Evolutionary conservation across 352 stramenopile genomes (phyloP).

Genomic region (Globisporangium echinulatum): DNA sequence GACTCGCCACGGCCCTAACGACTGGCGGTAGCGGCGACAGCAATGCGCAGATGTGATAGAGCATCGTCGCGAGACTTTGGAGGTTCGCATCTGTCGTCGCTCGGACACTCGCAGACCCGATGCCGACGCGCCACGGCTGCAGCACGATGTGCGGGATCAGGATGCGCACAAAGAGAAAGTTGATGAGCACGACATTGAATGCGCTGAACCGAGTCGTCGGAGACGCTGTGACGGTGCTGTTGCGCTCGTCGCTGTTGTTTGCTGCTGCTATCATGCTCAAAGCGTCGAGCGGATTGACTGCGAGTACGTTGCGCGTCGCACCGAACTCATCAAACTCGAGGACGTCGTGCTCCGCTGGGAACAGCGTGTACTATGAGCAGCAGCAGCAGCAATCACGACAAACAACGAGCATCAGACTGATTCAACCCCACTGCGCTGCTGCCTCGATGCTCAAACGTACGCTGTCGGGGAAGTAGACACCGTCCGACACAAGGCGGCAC

Average conservation of each 20-base stretch:
- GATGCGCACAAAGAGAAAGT: slow-evolving; percentile 56
- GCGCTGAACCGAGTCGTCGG: slow-evolving; percentile 2
- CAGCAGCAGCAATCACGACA: neutral
- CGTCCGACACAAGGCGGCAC: slow-evolving; percentile 41
- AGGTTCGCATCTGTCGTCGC: slow-evolving; percentile 30
- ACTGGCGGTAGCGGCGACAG: slow-evolving; percentile 38
- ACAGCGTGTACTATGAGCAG: slow-evolving; percentile 45
- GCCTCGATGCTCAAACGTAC: slow-evolving; percentile 19
- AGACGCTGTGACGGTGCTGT: neutral
- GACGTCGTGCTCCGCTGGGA: slow-evolving; percentile 24
- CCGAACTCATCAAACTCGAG: slow-evolving; percentile 57
- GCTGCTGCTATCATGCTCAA: neutral
- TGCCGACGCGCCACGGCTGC: slow-evolving; percentile 36
- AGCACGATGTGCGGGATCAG: slow-evolving; percentile 55
- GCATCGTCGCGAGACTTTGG: slow-evolving; percentile 35
- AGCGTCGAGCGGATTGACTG: neutral
- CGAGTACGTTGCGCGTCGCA: slow-evolving; percentile 37
- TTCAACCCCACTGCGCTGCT: too few species aligned
- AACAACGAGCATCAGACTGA: too few species aligned
- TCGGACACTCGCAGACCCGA: slow-evolving; percentile 21
- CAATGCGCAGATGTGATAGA: slow-evolving; percentile 40
- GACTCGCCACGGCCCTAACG: neutral
- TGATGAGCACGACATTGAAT: slow-evolving; percentile 52
- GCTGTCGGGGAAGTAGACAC: slow-evolving; percentile 54
- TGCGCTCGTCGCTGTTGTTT: neutral